Evolutionary conservation across 306 rosid genomes (phyloP), one percentile per base, ranked within the genome.

Genomic region (Castanea sativa): DNA sequence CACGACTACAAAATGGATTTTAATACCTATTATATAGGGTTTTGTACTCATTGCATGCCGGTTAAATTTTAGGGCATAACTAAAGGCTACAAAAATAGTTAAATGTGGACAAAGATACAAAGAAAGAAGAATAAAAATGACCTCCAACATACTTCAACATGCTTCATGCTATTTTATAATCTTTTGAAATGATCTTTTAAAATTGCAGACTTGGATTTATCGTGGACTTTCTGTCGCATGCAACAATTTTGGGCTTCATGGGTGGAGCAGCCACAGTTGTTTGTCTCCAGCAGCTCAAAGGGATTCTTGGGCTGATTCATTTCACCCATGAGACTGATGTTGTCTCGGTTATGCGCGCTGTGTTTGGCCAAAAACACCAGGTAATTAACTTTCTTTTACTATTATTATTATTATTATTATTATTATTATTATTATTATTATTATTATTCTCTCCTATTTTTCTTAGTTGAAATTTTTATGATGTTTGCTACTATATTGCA

Each of bases 201-300:
- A 68, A 68, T 10, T 68, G 72, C 91, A 95, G 98, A 86, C 77
- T 95, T 74, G 99, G 99, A 73, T 90, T 95, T 49, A 78, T 95
- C 32, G 97, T 95, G 88, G 98, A 95, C 86, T 95, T 95, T 79
- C 83, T 95, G 76, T 95, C 99, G 73, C 98, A 95, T 81, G 97
- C 99, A 69, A 86, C 98, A 4, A 93, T 95, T 73, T 89, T 93
- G 67, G 99, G 99, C 72, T 95, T 95, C 93, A 93, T 93, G 99
- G 98, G 88, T 10, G 99, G 99, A 76, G 98, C 99, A 29, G 99
- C 99, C 19, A 91, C 97, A 0, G 96, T 95, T 75, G 98, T 95
- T 27, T 83, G 90, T 81, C 83, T 95, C 33, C 99, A 95, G 18
- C 99, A 95, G 57, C 90, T 95, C 4, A 95, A 95, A 84, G 87